Evolutionary conservation across 208 protist species (phyloP), one percentile per base, ranked within the genome.

Genomic region (Trypanosoma cruzi): DNA sequence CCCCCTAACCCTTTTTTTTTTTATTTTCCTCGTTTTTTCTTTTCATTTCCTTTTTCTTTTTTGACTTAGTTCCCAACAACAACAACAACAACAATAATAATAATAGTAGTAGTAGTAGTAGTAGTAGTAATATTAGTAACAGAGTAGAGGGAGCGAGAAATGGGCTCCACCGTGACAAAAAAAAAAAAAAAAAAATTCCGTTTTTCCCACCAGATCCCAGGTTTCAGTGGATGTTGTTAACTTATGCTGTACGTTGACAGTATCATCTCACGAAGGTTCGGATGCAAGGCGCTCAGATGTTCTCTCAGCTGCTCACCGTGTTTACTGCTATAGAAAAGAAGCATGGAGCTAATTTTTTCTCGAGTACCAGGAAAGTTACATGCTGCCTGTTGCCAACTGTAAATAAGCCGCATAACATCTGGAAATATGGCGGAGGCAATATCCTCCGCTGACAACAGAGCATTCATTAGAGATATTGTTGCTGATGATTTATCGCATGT

Each of bases 401-500:
- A 88, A n/a, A 90, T 65, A 18, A 94, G 56, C 42, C 80, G 74
- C 54, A 94, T 72, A 18, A 77, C 70, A 49, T 71, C 40, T 24
- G 80, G 77, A 36, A 89, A 40, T 11, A 83, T 52, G 13, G 28
- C 71, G 11, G 67, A 46, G 26, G 88, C 75, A 44, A 75, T 46
- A 31, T 84, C 79, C 40, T 77, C 66, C 29, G 63, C 37, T 16
- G 64, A 40, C n/a, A 75, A 73, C 1, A 92, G 58, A 50, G 84
- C 85, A 44, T 82, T 74, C 34, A 79, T 77, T n/a, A 93, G 55
- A 28, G 75, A 68, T 71, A 86, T 84, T 29, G 90, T 95, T 28
- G 90, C 87, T 52, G 88, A 78, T 2, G 90, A 92, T 64, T 95
- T 95, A 22, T 85, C 80, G 13, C 81, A 61, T 40, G 75, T 68